Evolutionary conservation across 257 asterid genomes (phyloP), one percentile per base, ranked within the genome.

Genomic region (Rauvolfia tetraphylla): DNA sequence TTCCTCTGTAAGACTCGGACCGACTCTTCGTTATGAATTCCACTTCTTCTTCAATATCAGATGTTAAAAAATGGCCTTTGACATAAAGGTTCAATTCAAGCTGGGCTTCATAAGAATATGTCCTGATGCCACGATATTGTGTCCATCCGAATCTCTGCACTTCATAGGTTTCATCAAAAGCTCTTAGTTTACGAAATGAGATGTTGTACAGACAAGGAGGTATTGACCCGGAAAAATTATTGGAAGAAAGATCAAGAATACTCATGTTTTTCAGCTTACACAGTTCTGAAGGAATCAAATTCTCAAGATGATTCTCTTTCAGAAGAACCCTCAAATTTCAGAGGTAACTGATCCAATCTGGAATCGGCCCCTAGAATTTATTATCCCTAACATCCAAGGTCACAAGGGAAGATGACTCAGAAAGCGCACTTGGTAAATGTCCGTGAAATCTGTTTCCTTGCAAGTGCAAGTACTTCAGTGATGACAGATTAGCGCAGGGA

Each of bases 331-430:
- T 79, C 46, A 83, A 56, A 49, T 29, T 67, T 34, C 79, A 66
- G 48, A 83, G 59, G 8, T 61, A 68, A 14, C 72, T 63, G 54
- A 83, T 83, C 79, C 81, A 68, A 25, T 14, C 51, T 25, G 86
- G 83, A 75, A 83, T 56, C 56, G 7, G 25, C 7, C 81, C 81
- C 0, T 77, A 83, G 5, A 83, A 69, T 12, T 67, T 23, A 56
- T 83, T 83, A n/a, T 83, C 79, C 51, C 81, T 72, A 5, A 79
- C 46, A 68, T 82, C 86, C 38, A 82, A 49, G 22, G 86, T 82
- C 63, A 82, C 70, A 27, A 83, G 83, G 76, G 86, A 72, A 23
- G 65, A 62, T 44, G 79, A 46, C 66, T 10, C 23, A 25, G 59
- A 72, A 3, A 79, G 39, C 27, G 63, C 29, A 29, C n/a, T 48